Conservation (phyloP, 345 rosid genomes). For the Reutealis trisperma region DNA sequence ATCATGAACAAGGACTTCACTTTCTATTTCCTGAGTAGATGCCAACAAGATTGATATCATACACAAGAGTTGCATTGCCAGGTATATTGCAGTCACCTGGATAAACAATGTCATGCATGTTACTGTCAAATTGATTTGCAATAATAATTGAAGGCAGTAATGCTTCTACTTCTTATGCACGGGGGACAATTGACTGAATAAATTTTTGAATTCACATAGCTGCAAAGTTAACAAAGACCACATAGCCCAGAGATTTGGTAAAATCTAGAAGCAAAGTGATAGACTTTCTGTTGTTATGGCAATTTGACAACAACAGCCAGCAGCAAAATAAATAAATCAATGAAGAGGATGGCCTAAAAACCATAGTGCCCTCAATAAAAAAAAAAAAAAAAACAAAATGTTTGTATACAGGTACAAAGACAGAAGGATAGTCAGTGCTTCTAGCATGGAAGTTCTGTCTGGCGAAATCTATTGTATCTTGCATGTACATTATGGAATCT, state of each 20-base stretch:
- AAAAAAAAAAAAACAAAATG: no score
- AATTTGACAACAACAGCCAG: background rate
- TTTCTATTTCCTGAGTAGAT: conserved; percentile 77
- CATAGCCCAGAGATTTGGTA: background rate
- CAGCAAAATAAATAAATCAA: background rate
- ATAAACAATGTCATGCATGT: conserved; percentile 20
- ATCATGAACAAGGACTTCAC: conserved; percentile 26
- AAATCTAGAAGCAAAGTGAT: background rate
- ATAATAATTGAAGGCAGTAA: background rate
- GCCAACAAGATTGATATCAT: conserved; percentile 76
- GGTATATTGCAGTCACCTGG: conserved; percentile 96
- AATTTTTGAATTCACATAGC: background rate
- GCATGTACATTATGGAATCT: background rate
- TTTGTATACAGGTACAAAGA: background rate
- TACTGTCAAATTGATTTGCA: conserved; percentile 4
- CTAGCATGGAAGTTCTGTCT: background rate
- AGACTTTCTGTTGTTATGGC: background rate
- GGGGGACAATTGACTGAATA: background rate
- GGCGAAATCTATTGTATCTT: background rate
- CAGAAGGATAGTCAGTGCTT: background rate
- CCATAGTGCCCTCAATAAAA: background rate
- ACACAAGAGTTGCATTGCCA: conserved; percentile 85
- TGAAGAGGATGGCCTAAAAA: background rate
- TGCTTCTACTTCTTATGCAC: background rate
- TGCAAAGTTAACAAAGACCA: background rate